A percentile compares a stretch with the other conserved stretches of the same genome.
Evolutionary conservation across 23 red algal species (phyloP).

Genomic region (Cyanidioschyzon merolae): DNA sequence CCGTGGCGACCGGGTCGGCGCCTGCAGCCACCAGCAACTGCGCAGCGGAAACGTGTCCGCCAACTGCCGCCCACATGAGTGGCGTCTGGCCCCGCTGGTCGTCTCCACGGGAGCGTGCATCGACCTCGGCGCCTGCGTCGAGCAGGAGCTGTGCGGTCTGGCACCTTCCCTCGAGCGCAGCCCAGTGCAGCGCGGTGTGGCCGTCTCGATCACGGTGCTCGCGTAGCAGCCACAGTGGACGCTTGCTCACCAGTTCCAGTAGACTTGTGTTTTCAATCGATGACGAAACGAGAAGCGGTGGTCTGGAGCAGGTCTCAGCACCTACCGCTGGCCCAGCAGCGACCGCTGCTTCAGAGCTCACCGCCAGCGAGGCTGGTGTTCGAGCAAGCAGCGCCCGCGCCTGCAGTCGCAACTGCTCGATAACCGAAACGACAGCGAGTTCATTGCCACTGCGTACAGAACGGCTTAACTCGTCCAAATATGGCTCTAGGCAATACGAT

Average conservation of each 20-base stretch:
- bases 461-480: not conserved
- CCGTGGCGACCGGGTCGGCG: not conserved
- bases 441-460: not conserved
- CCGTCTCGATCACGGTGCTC: slow-evolving; percentile 8
- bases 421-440: not conserved
- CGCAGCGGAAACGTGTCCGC: not conserved
- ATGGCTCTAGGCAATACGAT: not conserved
- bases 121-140: not conserved
- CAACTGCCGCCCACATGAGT: slow-evolving; percentile 13
- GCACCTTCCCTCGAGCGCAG: not conserved
- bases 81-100: slow-evolving; percentile 18
- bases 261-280: not conserved
- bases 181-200: slow-evolving; percentile 16
- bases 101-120: slow-evolving; percentile 5
- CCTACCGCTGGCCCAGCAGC: not conserved
- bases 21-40: slow-evolving; percentile 2
- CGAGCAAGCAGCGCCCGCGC: not conserved
- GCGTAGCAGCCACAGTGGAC: not conserved
- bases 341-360: not conserved
- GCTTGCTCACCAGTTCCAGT: not conserved
- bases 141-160: not conserved
- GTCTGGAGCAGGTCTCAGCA: not conserved
- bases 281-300: not conserved
- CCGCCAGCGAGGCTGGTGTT: not conserved
- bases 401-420: not conserved